Percentiles rank a stretch among this genome's conserved stretches.
Conservation (phyloP, 768 basidiomycete genomes). For the Tulasnella sp. region DNA sequence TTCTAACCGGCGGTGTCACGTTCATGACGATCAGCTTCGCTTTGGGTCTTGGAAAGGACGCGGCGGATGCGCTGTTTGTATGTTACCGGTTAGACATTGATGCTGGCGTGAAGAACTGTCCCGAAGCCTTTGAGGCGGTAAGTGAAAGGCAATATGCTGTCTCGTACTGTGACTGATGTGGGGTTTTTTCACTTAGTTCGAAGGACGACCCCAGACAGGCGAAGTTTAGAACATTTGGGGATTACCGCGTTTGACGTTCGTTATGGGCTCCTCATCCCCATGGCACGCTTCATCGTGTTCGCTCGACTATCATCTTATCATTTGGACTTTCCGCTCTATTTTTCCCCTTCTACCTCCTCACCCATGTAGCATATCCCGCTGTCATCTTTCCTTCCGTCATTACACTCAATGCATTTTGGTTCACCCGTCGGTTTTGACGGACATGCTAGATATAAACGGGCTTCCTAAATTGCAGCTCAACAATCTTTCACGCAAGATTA, state of each 20-base stretch:
- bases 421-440: too few relatives aligned
- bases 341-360: not conserved
- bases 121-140: slow-evolving; percentile 47
- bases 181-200: not conserved
- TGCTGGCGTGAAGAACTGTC: slow-evolving; percentile 36
- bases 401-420: not conserved
- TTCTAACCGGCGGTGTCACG: slow-evolving; percentile 69
- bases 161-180: not conserved
- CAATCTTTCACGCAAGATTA: too few relatives aligned
- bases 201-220: not conserved
- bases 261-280: not conserved
- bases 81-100: slow-evolving; percentile 58
- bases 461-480: too few relatives aligned
- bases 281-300: not conserved
- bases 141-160: slow-evolving; percentile 18
- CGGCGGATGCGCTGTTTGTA: slow-evolving; percentile 52
- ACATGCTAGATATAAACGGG: too few relatives aligned
- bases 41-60: slow-evolving; percentile 68
- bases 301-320: not conserved
- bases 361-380: not conserved
- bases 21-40: slow-evolving; percentile 76
- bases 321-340: not conserved
- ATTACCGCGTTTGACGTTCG: not conserved
- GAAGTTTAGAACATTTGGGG: not conserved
- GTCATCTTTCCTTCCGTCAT: not conserved